Evolutionary conservation across 2,329 filamentous ascomycete species (phyloP).

Genomic region (Cytospora leucostoma): DNA sequence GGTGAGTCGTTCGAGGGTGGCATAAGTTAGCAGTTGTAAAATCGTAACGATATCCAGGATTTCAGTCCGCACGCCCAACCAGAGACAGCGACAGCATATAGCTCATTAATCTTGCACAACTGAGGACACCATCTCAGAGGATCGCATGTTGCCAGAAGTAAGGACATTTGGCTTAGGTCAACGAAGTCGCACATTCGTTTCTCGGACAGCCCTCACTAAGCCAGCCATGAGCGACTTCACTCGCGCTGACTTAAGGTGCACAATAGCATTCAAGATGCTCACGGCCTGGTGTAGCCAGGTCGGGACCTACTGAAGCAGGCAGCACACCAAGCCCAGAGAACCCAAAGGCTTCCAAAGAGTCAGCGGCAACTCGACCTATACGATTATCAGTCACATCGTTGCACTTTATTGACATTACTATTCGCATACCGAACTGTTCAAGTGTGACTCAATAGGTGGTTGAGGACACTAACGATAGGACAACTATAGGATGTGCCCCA

Average conservation of each 20-base stretch:
- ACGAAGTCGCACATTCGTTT: too few species aligned
- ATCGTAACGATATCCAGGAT: neutral
- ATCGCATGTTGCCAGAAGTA: neutral
- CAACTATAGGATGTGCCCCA: neutral
- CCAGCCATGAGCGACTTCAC: too few species aligned
- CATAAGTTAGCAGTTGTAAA: neutral
- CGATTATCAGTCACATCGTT: conserved; percentile 11
- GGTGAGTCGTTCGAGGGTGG: neutral
- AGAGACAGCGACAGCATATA: neutral
- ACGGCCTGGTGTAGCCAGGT: neutral
- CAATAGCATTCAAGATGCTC: neutral
- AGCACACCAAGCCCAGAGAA: neutral
- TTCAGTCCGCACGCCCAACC: neutral
- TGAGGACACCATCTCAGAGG: neutral
- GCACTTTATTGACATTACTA: conserved; percentile 4
- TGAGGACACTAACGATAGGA: neutral
- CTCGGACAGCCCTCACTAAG: too few species aligned
- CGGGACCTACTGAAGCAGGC: neutral
- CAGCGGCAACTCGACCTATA: neutral
- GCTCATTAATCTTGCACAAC: neutral
- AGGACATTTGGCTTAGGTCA: neutral
- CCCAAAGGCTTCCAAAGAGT: neutral
- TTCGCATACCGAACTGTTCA: neutral
- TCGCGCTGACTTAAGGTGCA: too few species aligned
- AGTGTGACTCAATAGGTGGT: neutral